Percentiles rank a stretch among this genome's conserved stretches.
Evolutionary conservation across 306 rosid species (phyloP).

Genomic region (Pyrus communis): DNA sequence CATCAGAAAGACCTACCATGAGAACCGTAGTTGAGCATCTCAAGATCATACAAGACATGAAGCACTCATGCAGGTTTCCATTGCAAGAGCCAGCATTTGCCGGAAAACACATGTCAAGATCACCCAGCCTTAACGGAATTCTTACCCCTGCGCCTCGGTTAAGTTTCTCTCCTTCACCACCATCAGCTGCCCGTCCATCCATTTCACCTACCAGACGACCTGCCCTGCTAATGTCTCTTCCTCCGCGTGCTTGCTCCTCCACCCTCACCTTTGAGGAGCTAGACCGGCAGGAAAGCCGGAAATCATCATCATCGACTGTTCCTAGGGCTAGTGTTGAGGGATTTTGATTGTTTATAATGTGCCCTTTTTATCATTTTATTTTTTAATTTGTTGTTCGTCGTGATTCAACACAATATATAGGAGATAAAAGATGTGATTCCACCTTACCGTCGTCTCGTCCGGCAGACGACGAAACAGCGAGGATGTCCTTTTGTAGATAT

Average conservation of each 20-base stretch:
- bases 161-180: conserved; percentile 77
- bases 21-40: conserved; percentile 75
- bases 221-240: conserved; percentile 28
- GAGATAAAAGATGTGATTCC: conserved; percentile 55
- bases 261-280: conserved; percentile 66
- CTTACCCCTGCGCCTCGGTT: conserved; percentile 50
- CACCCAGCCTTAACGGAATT: conserved; percentile 87
- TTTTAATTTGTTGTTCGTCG: conserved; percentile 25
- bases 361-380: conserved; percentile 17
- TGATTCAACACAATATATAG: conserved; percentile 76
- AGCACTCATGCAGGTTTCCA: conserved; percentile 75
- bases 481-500: conserved; percentile 70
- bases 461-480: conserved; percentile 34
- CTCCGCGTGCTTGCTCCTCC: conserved; percentile 63
- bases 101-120: conserved; percentile 66
- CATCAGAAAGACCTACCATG: conserved; percentile 95
- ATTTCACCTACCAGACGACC: conserved; percentile 64
- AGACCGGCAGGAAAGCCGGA: conserved; percentile 70
- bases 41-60: conserved; percentile 70
- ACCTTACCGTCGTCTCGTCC: conserved; percentile 28
- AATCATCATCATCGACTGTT: conserved; percentile 63
- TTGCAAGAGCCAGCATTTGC: conserved; percentile 68
- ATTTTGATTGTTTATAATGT: conserved; percentile 68
- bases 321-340: conserved; percentile 85
- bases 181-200: conserved; percentile 41